These are phyloP conservation scores for Piromyces finnis DNA, from an alignment of 192 early-diverging fungal genomes.

Conservation along the genomic window DNA sequence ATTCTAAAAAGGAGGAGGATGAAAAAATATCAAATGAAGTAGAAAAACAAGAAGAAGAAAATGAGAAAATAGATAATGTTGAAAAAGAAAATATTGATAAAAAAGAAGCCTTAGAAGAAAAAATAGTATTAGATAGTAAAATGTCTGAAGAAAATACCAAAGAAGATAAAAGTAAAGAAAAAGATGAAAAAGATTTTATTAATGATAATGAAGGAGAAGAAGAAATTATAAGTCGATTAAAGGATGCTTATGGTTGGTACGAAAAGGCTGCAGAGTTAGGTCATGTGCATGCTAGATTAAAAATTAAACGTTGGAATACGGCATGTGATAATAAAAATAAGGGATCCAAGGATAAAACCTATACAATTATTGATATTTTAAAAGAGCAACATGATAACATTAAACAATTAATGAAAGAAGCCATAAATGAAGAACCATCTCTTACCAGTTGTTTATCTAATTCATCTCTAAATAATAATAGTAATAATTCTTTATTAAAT, in stretches of 20 bases:
- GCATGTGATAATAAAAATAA: not conserved
- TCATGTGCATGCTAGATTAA: not conserved
- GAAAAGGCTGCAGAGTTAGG: not conserved
- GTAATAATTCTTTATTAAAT: not conserved
- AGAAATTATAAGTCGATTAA: not conserved
- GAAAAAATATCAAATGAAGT: slow-evolving; percentile 23
- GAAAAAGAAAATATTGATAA: no score
- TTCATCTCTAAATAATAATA: not conserved
- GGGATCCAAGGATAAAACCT: not conserved
- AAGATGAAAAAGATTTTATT: no score
- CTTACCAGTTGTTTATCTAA: not conserved
- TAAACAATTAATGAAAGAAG: not conserved
- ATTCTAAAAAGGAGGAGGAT: slow-evolving; percentile 34
- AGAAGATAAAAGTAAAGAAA: no score
- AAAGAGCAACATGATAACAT: not conserved
- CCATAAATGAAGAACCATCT: not conserved
- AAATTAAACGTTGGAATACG: not conserved
- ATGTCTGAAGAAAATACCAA: no score
- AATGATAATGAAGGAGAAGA: not conserved
- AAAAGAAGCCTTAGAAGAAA: slow-evolving; percentile 6
- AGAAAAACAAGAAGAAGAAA: slow-evolving; percentile 6
- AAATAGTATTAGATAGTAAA: no score
- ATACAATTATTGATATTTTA: not conserved
- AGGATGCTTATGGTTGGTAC: not conserved
- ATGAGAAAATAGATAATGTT: slow-evolving; percentile 33